phyloP scores from a whole-genome alignment of 1,284 basidiomycete genomes.

The Kwoniella shivajii region DNA sequence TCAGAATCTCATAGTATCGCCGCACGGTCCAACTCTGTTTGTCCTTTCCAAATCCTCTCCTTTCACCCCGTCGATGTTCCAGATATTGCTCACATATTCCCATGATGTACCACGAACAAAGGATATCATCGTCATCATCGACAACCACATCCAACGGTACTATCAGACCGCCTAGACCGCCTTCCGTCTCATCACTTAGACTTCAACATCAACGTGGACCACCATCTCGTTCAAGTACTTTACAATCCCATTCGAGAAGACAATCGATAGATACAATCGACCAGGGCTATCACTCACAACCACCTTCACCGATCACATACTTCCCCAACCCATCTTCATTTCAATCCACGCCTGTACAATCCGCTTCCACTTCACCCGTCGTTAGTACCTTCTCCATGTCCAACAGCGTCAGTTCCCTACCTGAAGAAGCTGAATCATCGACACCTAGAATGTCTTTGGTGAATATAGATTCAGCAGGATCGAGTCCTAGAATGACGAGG shows the following conservation, averaged over 20 bases:
- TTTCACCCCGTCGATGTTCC: background rate
- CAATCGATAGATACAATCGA: conserved; percentile 17
- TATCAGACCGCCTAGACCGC: conserved; percentile 16
- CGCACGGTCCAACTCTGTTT: background rate
- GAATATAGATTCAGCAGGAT: conserved; percentile 8
- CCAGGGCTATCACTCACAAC: conserved; percentile 19
- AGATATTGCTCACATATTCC: background rate
- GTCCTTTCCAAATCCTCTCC: background rate
- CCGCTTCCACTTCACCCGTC: conserved; percentile 9
- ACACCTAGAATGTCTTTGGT: conserved; percentile 20
- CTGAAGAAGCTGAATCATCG: conserved; percentile 3
- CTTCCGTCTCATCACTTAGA: conserved; percentile 22
- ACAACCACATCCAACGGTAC: conserved; percentile 9
- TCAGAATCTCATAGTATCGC: no score
- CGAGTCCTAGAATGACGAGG: conserved; percentile 15
- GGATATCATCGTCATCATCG: conserved; percentile 12
- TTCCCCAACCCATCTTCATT: conserved; percentile 49
- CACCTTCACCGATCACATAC: conserved; percentile 47
- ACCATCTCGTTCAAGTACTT: background rate
- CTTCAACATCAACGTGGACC: conserved; percentile 2
- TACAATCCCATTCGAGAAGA: conserved; percentile 18
- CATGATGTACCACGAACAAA: conserved; percentile 11
- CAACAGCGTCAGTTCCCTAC: conserved; percentile 1
- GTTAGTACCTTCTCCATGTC: conserved; percentile 6
- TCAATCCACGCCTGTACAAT: conserved; percentile 10